Evolutionary conservation across 176 grass and related monocot genomes (phyloP).

Genomic region (Aegilops umbellulata): DNA sequence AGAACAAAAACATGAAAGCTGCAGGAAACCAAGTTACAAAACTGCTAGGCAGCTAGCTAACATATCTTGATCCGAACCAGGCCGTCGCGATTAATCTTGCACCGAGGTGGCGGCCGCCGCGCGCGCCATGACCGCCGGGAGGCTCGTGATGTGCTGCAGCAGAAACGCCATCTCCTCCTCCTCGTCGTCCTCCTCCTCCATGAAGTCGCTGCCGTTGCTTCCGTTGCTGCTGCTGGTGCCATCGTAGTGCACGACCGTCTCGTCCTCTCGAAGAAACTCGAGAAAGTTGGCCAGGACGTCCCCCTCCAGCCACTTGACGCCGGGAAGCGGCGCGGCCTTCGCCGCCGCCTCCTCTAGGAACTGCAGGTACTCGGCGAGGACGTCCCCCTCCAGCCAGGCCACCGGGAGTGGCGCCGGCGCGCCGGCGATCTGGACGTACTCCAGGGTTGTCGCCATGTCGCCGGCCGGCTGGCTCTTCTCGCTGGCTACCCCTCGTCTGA

Average conservation of each 20-base stretch:
- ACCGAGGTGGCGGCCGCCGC: too few relatives aligned
- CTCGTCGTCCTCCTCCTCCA: background rate
- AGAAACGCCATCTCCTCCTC: background rate
- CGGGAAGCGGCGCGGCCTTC: background rate
- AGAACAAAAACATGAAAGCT: too few relatives aligned
- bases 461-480: background rate
- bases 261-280: background rate
- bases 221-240: background rate
- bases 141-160: background rate
- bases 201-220: background rate
- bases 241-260: background rate
- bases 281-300: background rate
- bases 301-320: background rate
- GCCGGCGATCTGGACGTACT: background rate
- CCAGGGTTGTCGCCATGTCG: background rate
- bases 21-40: too few relatives aligned
- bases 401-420: background rate
- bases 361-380: background rate
- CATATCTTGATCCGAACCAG: too few relatives aligned
- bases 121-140: too few relatives aligned
- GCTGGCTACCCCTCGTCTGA: background rate
- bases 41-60: too few relatives aligned
- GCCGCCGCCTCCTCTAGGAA: constrained; percentile 15
- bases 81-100: too few relatives aligned
- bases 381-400: constrained; percentile 7